A percentile compares a stretch with the other conserved stretches of the same genome.
Evolutionary conservation across 371 early-diverging fungal genomes (phyloP).

Genomic region (Amoeboaphelidium protococcarum): DNA sequence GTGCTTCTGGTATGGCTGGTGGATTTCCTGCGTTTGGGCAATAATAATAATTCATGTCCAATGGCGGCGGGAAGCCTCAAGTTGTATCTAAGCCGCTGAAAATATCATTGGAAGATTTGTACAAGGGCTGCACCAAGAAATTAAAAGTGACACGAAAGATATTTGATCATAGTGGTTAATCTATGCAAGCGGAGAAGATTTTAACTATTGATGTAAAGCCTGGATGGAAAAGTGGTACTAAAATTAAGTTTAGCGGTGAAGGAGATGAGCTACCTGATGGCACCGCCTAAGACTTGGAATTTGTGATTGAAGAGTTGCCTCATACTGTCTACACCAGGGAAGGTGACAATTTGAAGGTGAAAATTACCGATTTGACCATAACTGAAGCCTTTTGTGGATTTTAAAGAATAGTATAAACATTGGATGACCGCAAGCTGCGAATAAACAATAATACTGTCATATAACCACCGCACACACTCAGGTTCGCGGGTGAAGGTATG

Average conservation of each 20-base stretch:
- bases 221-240: slow-evolving; percentile 96
- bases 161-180: slow-evolving; percentile 24
- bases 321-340: slow-evolving; percentile 59
- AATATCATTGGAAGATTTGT: slow-evolving; percentile 72
- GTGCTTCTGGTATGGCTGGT: slow-evolving; percentile 17
- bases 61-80: too few species aligned
- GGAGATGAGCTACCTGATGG: slow-evolving; percentile 73
- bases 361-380: slow-evolving; percentile 32
- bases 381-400: slow-evolving; percentile 62
- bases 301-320: slow-evolving; percentile 80
- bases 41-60: too few species aligned
- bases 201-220: slow-evolving; percentile 68
- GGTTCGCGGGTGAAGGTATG: slow-evolving; percentile 64
- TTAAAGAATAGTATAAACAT: slow-evolving; percentile 33
- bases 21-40: slow-evolving; percentile 14
- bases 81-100: slow-evolving; percentile 9
- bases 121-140: slow-evolving; percentile 63
- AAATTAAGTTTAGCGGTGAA: slow-evolving; percentile 70
- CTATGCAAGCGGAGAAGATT: slow-evolving; percentile 40
- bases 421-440: slow-evolving; percentile 43
- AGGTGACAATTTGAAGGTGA: slow-evolving; percentile 51
- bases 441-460: slow-evolving; percentile 27
- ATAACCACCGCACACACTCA: slow-evolving; percentile 45
- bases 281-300: slow-evolving; percentile 25
- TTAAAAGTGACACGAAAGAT: slow-evolving; percentile 68